Percentiles rank a stretch among this genome's conserved stretches.
phyloP scores from a whole-genome alignment of 306 rosid species.

The Albizia julibrissin region DNA sequence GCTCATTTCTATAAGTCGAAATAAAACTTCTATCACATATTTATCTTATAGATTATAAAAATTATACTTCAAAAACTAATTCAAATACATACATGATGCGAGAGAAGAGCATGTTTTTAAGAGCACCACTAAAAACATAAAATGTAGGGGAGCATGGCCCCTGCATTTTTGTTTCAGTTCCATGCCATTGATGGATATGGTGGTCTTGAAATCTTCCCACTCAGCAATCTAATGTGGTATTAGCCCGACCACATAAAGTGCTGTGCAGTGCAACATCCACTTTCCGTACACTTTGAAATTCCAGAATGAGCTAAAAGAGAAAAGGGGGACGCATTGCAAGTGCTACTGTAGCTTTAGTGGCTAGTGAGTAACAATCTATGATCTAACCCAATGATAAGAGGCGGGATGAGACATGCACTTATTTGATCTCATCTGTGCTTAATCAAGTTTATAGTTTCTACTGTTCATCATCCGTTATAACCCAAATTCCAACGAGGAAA shows the following conservation, averaged over 20 bases:
- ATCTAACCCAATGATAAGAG: slow-evolving; percentile 1
- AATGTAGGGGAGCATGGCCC: not conserved
- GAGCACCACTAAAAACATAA: not conserved
- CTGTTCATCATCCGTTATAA: not conserved
- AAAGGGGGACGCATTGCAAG: not conserved
- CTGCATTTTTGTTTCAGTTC: not conserved
- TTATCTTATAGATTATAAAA: too few species aligned
- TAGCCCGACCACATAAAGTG: slow-evolving; percentile 23
- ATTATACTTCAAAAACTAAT: too few species aligned
- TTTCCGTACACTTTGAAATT: slow-evolving; percentile 5
- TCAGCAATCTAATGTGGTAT: not conserved
- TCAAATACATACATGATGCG: too few species aligned
- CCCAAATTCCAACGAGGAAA: not conserved
- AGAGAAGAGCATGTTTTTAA: not conserved
- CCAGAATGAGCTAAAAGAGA: not conserved
- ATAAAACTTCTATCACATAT: too few species aligned
- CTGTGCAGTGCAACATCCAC: slow-evolving; percentile 11
- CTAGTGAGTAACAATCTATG: not conserved
- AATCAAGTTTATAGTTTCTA: not conserved
- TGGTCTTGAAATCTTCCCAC: slow-evolving; percentile 3
- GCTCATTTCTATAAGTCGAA: too few species aligned
- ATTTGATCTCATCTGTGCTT: not conserved
- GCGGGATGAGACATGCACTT: not conserved
- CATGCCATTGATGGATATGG: not conserved
- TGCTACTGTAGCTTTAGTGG: not conserved